Evolutionary conservation across 768 basidiomycete genomes (phyloP).

Genomic region (Mycena galopus): DNA sequence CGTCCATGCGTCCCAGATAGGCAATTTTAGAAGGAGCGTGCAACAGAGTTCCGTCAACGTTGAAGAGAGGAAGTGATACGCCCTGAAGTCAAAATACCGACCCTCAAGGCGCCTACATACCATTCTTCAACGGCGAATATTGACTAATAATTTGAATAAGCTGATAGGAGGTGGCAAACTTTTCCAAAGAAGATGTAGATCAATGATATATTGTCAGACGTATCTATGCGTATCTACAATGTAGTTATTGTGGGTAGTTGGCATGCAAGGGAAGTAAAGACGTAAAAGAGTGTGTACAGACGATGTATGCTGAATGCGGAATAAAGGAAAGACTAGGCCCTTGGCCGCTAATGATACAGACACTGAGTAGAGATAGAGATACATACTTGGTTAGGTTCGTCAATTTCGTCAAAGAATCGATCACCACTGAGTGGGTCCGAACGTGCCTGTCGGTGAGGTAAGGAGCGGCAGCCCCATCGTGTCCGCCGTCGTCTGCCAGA

Average conservation of each 20-base stretch:
- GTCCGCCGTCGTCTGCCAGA: conserved; percentile 81
- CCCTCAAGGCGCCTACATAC: too few species aligned
- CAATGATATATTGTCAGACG: neutral
- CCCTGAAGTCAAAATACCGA: too few species aligned
- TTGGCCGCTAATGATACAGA: conserved; percentile 8
- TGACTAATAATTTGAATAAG: too few species aligned
- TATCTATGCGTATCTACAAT: too few species aligned
- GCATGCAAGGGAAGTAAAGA: neutral
- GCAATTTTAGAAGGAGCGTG: too few species aligned
- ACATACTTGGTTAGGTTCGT: neutral
- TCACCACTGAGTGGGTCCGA: conserved; percentile 32
- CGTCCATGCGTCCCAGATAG: too few species aligned
- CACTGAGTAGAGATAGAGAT: neutral
- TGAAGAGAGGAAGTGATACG: too few species aligned
- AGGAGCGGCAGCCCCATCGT: conserved; percentile 66
- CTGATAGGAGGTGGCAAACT: too few species aligned
- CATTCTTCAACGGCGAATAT: too few species aligned
- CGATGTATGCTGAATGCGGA: neutral
- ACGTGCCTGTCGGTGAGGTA: conserved; percentile 21
- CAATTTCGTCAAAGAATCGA: too few species aligned
- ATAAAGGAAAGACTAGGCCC: neutral
- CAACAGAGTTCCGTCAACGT: too few species aligned
- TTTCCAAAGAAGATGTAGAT: too few species aligned
- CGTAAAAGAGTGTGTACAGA: conserved; percentile 22
- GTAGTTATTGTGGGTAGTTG: neutral